Evolutionary conservation across 495 filamentous ascomycete species (phyloP).

Genomic region (Hypoxylon fragiforme): DNA sequence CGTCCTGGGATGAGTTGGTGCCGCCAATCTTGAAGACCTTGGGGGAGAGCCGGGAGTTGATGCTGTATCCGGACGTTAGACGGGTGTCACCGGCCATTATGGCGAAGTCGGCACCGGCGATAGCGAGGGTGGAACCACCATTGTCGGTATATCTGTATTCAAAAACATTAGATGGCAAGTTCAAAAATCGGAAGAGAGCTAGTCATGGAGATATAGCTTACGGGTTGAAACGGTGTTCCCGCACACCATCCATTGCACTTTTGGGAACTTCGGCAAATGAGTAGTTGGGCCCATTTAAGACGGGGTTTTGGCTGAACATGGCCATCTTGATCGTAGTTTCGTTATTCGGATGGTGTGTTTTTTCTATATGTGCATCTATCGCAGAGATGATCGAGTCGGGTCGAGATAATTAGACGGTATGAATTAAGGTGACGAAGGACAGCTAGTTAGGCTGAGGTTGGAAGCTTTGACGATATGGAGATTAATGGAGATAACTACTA

Average conservation of each 20-base stretch:
- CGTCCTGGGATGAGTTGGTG: constrained; percentile 78
- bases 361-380: not conserved
- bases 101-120: constrained; percentile 88
- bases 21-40: constrained; percentile 97
- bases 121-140: constrained; percentile 93
- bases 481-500: too few species aligned
- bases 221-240: constrained; percentile 92
- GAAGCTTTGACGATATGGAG: constrained; percentile 30
- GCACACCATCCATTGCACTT: constrained; percentile 49
- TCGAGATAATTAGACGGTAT: constrained; percentile 2
- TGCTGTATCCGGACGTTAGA: constrained; percentile 93
- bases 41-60: constrained; percentile 90
- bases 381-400: not conserved
- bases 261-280: constrained; percentile 58
- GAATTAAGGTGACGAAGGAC: constrained; percentile 21
- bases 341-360: not conserved
- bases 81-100: constrained; percentile 97
- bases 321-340: constrained; percentile 46
- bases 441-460: constrained; percentile 19
- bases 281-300: constrained; percentile 64
- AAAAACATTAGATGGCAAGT: constrained; percentile 11
- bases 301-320: constrained; percentile 65
- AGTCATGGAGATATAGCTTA: constrained; percentile 47
- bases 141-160: constrained; percentile 90
- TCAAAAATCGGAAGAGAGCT: not conserved